Conservation (phyloP, 306 rosid species). For the Cicer judaicum region DNA sequence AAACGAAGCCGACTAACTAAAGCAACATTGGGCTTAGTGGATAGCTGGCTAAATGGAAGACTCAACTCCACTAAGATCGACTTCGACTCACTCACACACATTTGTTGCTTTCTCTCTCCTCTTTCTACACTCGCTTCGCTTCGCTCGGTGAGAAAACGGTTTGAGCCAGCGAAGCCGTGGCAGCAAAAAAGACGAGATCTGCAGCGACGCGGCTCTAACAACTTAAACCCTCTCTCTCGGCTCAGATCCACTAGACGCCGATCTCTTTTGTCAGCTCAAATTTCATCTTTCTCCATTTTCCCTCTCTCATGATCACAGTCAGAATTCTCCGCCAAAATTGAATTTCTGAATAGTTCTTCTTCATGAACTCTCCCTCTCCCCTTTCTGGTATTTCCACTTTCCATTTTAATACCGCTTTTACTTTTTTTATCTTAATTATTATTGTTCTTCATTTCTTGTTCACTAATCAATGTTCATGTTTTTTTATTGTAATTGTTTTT, state of each 20-base stretch:
- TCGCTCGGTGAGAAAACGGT: neutral
- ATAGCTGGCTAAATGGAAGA: constrained; percentile 34
- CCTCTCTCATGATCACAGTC: constrained; percentile 29
- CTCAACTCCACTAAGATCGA: constrained; percentile 21
- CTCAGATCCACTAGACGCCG: constrained; percentile 65
- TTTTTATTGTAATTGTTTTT: constrained; percentile 1
- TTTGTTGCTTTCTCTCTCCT: neutral
- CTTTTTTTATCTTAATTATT: too few relatives aligned
- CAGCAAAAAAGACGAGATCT: constrained; percentile 37
- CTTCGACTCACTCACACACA: constrained; percentile 15
- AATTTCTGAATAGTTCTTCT: constrained; percentile 5
- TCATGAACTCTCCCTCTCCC: constrained; percentile 29
- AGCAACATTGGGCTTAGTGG: constrained; percentile 25
- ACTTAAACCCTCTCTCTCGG: constrained; percentile 46
- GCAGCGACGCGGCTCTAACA: constrained; percentile 66
- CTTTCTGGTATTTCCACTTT: constrained; percentile 37
- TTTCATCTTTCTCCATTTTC: constrained; percentile 39
- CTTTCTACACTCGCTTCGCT: neutral
- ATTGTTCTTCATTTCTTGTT: too few relatives aligned
- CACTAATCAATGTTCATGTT: neutral
- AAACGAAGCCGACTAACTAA: constrained; percentile 34
- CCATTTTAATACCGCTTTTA: neutral
- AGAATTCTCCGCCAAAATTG: constrained; percentile 41
- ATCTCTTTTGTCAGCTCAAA: constrained; percentile 47
- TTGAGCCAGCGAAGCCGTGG: constrained; percentile 45